Percentiles rank a stretch among this genome's conserved stretches.
These are phyloP conservation scores for Anthoceros angustus DNA, from an alignment of 225 moss, liverwort and hornwort genomes.

Conservation along the genomic window DNA sequence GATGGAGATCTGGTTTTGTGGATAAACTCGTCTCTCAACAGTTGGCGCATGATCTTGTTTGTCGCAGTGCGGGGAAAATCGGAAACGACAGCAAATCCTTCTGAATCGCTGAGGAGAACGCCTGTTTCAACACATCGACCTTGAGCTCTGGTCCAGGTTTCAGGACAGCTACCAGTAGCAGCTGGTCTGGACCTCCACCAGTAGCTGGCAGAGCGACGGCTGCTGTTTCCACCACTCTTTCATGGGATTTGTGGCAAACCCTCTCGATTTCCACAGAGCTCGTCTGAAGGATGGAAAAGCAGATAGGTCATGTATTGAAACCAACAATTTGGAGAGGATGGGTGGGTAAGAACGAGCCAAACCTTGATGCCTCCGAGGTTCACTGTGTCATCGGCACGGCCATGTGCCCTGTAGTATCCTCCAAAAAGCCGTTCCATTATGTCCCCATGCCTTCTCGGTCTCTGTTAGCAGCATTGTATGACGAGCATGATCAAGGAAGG, in stretches of 20 bases:
- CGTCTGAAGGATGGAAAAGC: conserved; percentile 33
- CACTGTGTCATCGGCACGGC: conserved; percentile 88
- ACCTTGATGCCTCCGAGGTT: conserved; percentile 97
- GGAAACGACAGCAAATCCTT: conserved; percentile 36
- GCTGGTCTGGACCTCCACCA: conserved; percentile 74
- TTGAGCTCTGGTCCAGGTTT: conserved; percentile 31
- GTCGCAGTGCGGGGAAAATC: conserved; percentile 82
- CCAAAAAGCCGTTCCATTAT: conserved; percentile 63
- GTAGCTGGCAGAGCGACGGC: conserved; percentile 59
- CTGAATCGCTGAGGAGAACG: conserved; percentile 34
- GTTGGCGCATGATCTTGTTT: conserved; percentile 69
- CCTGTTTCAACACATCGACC: conserved; percentile 26
- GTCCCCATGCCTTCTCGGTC: conserved; percentile 87
- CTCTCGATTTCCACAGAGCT: conserved; percentile 92
- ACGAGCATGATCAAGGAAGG: background rate
- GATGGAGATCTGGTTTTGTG: conserved; percentile 7
- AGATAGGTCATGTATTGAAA: background rate
- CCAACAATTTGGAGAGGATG: background rate
- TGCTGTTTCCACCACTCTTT: conserved; percentile 56
- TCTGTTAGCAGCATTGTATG: conserved; percentile 21
- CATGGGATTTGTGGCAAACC: conserved; percentile 65
- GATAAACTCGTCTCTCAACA: conserved; percentile 43
- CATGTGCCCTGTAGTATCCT: conserved; percentile 74
- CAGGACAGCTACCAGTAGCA: conserved; percentile 59
- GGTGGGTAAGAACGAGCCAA: background rate